Evolutionary conservation across 2,329 filamentous ascomycete species (phyloP), one percentile per base, ranked within the genome.

Genomic region (Pseudohalonectria lignicola): DNA sequence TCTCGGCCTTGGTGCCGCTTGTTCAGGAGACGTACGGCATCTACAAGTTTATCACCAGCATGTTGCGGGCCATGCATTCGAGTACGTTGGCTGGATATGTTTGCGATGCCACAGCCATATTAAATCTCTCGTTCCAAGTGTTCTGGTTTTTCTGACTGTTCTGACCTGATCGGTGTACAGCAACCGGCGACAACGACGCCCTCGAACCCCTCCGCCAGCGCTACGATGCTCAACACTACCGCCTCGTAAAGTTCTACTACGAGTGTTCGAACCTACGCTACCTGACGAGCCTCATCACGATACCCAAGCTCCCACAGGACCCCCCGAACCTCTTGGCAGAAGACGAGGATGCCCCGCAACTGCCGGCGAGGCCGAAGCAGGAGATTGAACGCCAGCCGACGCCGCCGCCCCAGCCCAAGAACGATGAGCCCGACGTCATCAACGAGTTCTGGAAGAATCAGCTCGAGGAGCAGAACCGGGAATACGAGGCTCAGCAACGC

Each of bases 41-140:
- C 49, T 98, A 98, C 71, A 96, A 96, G 62, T 98, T 98, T 59
- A 88, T 95, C 47, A 98, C 92, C 0, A 98, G 92, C 81, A 98
- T 98, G 92, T 64, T 98, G 44, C 78, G 92, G 40, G 92, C 92
- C 13, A 95, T 98, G 88, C 90, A 98, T 58, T 90, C 85, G 3
- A 87, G 84, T 88, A 67, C 55, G 80, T 64, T 17, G 29, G n/a
- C n/a, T n/a, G n/a, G n/a, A n/a, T n/a, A n/a, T n/a, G n/a, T n/a
- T n/a, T n/a, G n/a, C n/a, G 6, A 4, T 7, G 11, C 9, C 6
- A 9, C 17, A 8, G 19, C 21, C 5, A 26, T 12, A 34, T 12
- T 31, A n/a, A n/a, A n/a, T n/a, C n/a, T n/a, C n/a, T n/a, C n/a
- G n/a, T n/a, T n/a, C n/a, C n/a, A n/a, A n/a, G n/a, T n/a, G n/a